These are phyloP conservation scores for Populus trichocarpa DNA, from an alignment of 441 rosid genomes.

Conservation along the genomic window DNA sequence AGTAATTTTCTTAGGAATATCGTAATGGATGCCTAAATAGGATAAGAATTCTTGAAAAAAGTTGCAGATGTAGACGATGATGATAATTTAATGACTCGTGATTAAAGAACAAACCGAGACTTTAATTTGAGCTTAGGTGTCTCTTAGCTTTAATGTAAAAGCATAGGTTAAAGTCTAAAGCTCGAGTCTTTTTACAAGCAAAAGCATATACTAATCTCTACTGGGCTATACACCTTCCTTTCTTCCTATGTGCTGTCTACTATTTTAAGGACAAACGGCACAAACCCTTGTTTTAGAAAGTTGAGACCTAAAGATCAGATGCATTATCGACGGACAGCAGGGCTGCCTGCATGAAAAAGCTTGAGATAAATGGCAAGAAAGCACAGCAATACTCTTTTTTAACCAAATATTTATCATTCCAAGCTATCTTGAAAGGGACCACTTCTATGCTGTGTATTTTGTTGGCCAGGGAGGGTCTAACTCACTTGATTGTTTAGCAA, in stretches of 20 bases:
- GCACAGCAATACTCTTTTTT: background rate
- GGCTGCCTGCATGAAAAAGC: constrained; percentile 17
- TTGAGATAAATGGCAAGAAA: background rate
- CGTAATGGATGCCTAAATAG: background rate
- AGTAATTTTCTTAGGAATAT: background rate
- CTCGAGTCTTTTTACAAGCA: constrained; percentile 36
- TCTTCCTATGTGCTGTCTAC: constrained; percentile 44
- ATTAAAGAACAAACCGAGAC: constrained; percentile 17
- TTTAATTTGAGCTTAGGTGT: constrained; percentile 36
- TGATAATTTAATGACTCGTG: background rate
- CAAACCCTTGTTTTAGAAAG: constrained; percentile 59
- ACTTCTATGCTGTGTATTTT: background rate
- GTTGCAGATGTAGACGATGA: constrained; percentile 1
- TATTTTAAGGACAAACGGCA: constrained; percentile 51
- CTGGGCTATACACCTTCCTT: background rate
- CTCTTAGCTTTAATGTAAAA: constrained; percentile 28
- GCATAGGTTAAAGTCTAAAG: constrained; percentile 39
- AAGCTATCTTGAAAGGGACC: background rate
- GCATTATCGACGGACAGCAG: constrained; percentile 43
- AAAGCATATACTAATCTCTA: constrained; percentile 26
- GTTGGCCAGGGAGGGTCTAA: background rate
- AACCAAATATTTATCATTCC: background rate
- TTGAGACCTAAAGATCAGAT: constrained; percentile 30
- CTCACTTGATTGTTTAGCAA: constrained; percentile 5
- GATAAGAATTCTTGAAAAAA: background rate